Evolutionary conservation across 352 stramenopile species (phyloP).

Genomic region (Pythium biforme): DNA sequence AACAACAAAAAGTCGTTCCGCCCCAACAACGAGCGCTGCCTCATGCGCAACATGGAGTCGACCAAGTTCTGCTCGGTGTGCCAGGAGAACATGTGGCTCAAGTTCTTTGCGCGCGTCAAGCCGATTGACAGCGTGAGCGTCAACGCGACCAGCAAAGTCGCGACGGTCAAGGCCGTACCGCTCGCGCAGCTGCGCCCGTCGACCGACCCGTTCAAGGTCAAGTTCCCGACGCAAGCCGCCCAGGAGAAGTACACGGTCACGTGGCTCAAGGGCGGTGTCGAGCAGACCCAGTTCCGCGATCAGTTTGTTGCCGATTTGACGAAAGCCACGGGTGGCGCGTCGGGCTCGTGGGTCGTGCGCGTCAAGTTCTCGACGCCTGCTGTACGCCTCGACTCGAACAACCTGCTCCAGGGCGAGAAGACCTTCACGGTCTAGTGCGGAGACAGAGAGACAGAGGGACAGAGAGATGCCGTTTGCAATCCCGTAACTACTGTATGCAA

Average conservation of each 20-base stretch:
- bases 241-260: slow-evolving; percentile 33
- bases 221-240: slow-evolving; percentile 19
- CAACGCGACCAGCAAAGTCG: slow-evolving; percentile 6
- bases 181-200: slow-evolving; percentile 28
- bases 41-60: slow-evolving; percentile 46
- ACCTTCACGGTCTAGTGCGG: not conserved
- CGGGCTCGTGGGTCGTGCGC: not conserved
- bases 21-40: slow-evolving; percentile 35
- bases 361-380: slow-evolving; percentile 1
- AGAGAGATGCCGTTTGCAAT: not conserved
- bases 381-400: slow-evolving; percentile 3
- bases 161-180: slow-evolving; percentile 32
- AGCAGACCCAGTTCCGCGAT: slow-evolving; percentile 23
- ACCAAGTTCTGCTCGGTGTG: slow-evolving; percentile 38
- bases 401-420: slow-evolving; percentile 7
- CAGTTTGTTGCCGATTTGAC: slow-evolving; percentile 19
- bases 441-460: not conserved
- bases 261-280: slow-evolving; percentile 26
- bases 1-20: slow-evolving; percentile 32
- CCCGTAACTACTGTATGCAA: no score
- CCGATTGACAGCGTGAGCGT: slow-evolving; percentile 35
- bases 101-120: slow-evolving; percentile 34
- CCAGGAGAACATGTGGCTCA: slow-evolving; percentile 39
- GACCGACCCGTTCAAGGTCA: slow-evolving; percentile 30
- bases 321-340: not conserved